phyloP scores from a whole-genome alignment of 1,284 basidiomycete genomes.

The Prillingera fragicola region DNA sequence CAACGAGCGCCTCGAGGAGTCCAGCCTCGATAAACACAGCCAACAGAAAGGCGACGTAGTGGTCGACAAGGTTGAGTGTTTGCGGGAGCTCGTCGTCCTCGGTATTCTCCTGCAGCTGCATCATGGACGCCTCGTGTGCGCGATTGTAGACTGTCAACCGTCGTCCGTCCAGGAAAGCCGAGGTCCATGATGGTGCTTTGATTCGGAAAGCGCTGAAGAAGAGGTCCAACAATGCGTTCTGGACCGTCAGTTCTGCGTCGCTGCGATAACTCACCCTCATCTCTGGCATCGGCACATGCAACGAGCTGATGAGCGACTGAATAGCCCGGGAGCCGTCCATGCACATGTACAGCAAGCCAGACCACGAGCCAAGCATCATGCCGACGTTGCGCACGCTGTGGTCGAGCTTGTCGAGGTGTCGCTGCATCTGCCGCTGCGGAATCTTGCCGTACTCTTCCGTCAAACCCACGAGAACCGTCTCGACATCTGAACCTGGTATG shows the following conservation, averaged over 20 bases:
- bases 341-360: slow-evolving; percentile 89
- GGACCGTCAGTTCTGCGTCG: slow-evolving; percentile 12
- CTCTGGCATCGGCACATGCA: slow-evolving; percentile 80
- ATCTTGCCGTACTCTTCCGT: slow-evolving; percentile 87
- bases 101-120: slow-evolving; percentile 27
- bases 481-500: slow-evolving; percentile 77
- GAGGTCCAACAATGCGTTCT: slow-evolving; percentile 90
- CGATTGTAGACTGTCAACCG: slow-evolving; percentile 59
- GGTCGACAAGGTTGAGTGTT: slow-evolving; percentile 77
- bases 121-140: slow-evolving; percentile 33
- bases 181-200: slow-evolving; percentile 80
- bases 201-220: slow-evolving; percentile 92
- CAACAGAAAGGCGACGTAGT: slow-evolving; percentile 86
- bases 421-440: slow-evolving; percentile 36
- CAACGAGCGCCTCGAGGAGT: slow-evolving; percentile 74
- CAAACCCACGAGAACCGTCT: slow-evolving; percentile 80
- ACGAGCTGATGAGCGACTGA: slow-evolving; percentile 72
- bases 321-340: slow-evolving; percentile 83
- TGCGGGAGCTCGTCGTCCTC: slow-evolving; percentile 52
- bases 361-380: slow-evolving; percentile 85
- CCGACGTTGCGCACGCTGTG: slow-evolving; percentile 72
- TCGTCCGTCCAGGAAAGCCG: slow-evolving; percentile 80
- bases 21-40: slow-evolving; percentile 82
- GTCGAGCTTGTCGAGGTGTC: slow-evolving; percentile 68
- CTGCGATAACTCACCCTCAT: slow-evolving; percentile 73